Evolutionary conservation across 2,329 filamentous ascomycete species (phyloP).

Genomic region (Phialophora expanda): DNA sequence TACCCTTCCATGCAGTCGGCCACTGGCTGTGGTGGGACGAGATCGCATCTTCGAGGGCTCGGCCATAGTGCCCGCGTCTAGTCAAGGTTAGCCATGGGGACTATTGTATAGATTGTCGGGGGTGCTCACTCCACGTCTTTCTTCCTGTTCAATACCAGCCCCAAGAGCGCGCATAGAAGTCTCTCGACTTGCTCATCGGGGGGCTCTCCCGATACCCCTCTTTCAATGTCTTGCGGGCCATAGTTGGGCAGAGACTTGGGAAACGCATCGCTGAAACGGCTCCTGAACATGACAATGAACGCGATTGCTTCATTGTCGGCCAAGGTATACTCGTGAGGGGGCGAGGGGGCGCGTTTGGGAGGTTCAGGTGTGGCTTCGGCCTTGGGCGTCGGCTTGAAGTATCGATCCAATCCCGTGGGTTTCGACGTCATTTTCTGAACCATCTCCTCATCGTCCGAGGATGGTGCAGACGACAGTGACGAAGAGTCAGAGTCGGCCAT

Average conservation of each 20-base stretch:
- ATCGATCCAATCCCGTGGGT: slow-evolving; percentile 52
- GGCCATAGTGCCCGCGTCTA: slow-evolving; percentile 88
- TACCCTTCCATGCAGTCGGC: slow-evolving; percentile 79
- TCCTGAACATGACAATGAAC: slow-evolving; percentile 98
- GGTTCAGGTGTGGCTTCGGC: slow-evolving; percentile 63
- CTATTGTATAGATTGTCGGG: neutral
- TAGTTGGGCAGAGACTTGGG: slow-evolving; percentile 86
- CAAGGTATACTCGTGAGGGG: slow-evolving; percentile 85
- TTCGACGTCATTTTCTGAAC: slow-evolving; percentile 47
- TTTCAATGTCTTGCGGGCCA: slow-evolving; percentile 93
- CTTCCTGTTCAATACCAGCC: slow-evolving; percentile 91
- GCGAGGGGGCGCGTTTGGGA: slow-evolving; percentile 82
- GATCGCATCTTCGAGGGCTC: slow-evolving; percentile 92
- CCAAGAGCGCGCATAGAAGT: slow-evolving; percentile 85
- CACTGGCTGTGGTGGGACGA: slow-evolving; percentile 85
- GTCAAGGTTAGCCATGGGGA: slow-evolving; percentile 27
- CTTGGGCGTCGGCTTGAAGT: slow-evolving; percentile 52
- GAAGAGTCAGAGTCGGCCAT: slow-evolving; percentile 64
- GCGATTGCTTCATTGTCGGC: slow-evolving; percentile 92
- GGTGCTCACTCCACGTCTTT: slow-evolving; percentile 91
- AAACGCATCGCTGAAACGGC: slow-evolving; percentile 88
- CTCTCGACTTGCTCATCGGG: slow-evolving; percentile 86
- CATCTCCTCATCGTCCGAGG: slow-evolving; percentile 62
- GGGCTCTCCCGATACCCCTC: slow-evolving; percentile 75
- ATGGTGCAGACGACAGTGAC: slow-evolving; percentile 63